These are phyloP conservation scores for Aspergillus floridensis DNA, from an alignment of 2,329 filamentous ascomycete genomes.

Conservation along the genomic window DNA sequence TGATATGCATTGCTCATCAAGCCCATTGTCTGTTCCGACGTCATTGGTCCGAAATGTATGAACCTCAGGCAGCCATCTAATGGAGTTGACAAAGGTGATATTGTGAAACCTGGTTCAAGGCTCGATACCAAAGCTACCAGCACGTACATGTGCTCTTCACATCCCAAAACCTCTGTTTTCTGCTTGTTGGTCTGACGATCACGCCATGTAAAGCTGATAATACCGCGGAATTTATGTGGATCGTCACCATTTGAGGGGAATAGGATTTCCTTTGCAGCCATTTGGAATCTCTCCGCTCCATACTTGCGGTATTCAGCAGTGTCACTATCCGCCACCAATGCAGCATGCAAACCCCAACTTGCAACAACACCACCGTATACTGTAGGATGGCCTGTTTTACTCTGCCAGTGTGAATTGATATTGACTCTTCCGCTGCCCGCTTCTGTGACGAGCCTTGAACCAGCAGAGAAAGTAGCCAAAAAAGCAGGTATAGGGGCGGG, in stretches of 20 bases:
- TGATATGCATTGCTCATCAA: conserved; percentile 68
- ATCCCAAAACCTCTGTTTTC: conserved; percentile 34
- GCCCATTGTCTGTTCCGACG: conserved; percentile 66
- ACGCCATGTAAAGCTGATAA: conserved; percentile 45
- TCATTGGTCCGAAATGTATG: conserved; percentile 69
- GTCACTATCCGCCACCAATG: conserved; percentile 87
- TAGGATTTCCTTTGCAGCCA: conserved; percentile 78
- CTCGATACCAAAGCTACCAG: conserved; percentile 75
- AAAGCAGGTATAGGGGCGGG: conserved; percentile 35
- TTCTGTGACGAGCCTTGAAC: conserved; percentile 47
- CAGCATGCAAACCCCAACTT: conserved; percentile 86
- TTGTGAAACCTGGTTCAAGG: conserved; percentile 76
- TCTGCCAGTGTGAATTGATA: conserved; percentile 14
- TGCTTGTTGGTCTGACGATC: conserved; percentile 18
- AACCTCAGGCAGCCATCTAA: conserved; percentile 69
- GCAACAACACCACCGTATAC: conserved; percentile 76
- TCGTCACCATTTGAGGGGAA: conserved; percentile 52
- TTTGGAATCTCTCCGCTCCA: conserved; percentile 74
- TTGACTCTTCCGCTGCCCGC: conserved; percentile 45
- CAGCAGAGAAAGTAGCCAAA: conserved; percentile 62
- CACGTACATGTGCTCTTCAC: conserved; percentile 67
- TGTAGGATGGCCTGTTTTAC: conserved; percentile 32
- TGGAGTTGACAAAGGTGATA: conserved; percentile 70
- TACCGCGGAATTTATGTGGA: conserved; percentile 58
- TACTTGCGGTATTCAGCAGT: conserved; percentile 75